Percentiles rank a stretch among this genome's conserved stretches.
These are phyloP conservation scores for Pseudozyma hubeiensis DNA, from an alignment of 1,284 basidiomycete genomes.

Conservation along the genomic window DNA sequence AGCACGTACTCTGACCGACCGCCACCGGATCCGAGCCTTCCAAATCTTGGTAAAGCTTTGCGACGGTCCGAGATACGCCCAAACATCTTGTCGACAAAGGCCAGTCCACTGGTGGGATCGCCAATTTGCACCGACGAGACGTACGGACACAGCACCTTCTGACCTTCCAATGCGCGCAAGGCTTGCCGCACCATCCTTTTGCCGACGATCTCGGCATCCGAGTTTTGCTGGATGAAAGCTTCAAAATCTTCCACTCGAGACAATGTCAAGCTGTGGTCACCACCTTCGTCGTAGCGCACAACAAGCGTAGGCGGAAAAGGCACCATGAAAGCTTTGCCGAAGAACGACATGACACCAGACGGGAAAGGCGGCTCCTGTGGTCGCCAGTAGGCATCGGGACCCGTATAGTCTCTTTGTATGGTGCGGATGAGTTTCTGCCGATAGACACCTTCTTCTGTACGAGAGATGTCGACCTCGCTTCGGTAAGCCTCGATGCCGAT, in stretches of 20 bases:
- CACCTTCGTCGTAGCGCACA: constrained; percentile 77
- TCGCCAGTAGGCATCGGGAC: constrained; percentile 60
- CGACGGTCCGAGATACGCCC: constrained; percentile 26
- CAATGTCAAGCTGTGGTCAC: constrained; percentile 71
- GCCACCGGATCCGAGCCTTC: constrained; percentile 14
- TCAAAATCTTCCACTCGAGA: constrained; percentile 74
- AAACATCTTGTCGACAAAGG: constrained; percentile 27
- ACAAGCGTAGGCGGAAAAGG: constrained; percentile 78
- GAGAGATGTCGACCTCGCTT: constrained; percentile 38
- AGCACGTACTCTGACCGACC: constrained; percentile 73
- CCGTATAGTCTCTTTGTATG: constrained; percentile 55
- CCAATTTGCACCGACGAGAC: constrained; percentile 73
- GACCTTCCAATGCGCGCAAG: constrained; percentile 78
- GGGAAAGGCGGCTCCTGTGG: constrained; percentile 51
- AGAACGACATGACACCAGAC: constrained; percentile 53
- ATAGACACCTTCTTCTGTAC: constrained; percentile 29
- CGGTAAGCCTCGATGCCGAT: constrained; percentile 48
- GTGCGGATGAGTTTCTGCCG: constrained; percentile 43
- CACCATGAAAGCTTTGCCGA: constrained; percentile 78
- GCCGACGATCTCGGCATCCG: constrained; percentile 72
- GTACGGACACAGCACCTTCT: constrained; percentile 77
- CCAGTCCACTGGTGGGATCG: constrained; percentile 31
- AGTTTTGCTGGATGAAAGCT: constrained; percentile 77
- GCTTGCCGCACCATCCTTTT: constrained; percentile 77
- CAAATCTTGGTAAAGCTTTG: constrained; percentile 18